phyloP scores from a whole-genome alignment of 345 rosid genomes.

The Camelina sativa region DNA sequence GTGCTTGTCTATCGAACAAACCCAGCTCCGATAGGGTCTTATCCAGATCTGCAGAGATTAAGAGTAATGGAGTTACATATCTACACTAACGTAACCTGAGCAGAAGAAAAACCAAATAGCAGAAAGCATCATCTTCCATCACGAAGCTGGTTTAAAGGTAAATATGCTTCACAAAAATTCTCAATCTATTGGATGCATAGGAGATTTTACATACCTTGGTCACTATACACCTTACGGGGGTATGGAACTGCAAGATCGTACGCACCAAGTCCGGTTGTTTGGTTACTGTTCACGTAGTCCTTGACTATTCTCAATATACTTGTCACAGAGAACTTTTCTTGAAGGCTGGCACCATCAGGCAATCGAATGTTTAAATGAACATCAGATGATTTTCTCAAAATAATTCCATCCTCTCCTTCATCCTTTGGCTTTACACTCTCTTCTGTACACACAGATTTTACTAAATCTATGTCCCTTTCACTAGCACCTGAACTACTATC shows the following conservation, averaged over 20 bases:
- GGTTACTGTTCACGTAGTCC: slow-evolving; percentile 74
- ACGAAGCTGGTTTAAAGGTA: neutral
- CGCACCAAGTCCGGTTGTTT: slow-evolving; percentile 49
- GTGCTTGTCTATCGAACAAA: slow-evolving; percentile 79
- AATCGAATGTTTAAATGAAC: slow-evolving; percentile 76
- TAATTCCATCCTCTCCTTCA: slow-evolving; percentile 36
- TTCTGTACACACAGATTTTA: slow-evolving; percentile 21
- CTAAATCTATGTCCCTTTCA: slow-evolving; percentile 20
- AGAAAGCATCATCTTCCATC: slow-evolving; percentile 11
- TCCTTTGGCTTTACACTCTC: slow-evolving; percentile 35
- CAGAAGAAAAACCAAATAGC: neutral
- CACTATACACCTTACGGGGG: slow-evolving; percentile 79
- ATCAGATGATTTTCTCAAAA: slow-evolving; percentile 50
- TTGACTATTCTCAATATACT: slow-evolving; percentile 64
- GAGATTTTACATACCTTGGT: slow-evolving; percentile 64
- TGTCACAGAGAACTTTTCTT: slow-evolving; percentile 68
- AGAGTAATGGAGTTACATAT: neutral
- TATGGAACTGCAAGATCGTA: slow-evolving; percentile 88
- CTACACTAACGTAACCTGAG: neutral
- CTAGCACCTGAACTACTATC: slow-evolving; percentile 37
- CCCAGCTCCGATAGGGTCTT: slow-evolving; percentile 73
- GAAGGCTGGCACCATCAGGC: slow-evolving; percentile 69
- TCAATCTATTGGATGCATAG: neutral
- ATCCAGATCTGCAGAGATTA: slow-evolving; percentile 64
- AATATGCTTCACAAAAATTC: neutral